A percentile compares a stretch with the other conserved stretches of the same genome.
Evolutionary conservation across 805 yeast species (phyloP).

Genomic region (Lipomyces yamanashiensis): DNA sequence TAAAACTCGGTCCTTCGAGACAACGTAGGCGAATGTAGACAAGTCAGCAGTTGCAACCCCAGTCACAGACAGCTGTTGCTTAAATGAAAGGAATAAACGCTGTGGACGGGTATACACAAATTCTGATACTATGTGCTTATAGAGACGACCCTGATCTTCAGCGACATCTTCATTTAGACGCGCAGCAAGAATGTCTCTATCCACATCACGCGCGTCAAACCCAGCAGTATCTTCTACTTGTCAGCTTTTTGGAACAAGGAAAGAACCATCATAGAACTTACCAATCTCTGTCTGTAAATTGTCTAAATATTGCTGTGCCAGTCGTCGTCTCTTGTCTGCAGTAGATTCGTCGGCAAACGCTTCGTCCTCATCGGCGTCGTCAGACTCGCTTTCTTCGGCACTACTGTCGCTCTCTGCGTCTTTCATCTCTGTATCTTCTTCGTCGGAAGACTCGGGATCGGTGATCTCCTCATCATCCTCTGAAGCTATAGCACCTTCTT

Average conservation of each 20-base stretch:
- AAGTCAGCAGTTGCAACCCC: slow-evolving; percentile 42
- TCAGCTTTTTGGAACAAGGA: neutral
- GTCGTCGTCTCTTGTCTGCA: slow-evolving; percentile 90
- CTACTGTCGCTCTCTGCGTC: slow-evolving; percentile 39
- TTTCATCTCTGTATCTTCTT: slow-evolving; percentile 14
- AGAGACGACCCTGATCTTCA: slow-evolving; percentile 82
- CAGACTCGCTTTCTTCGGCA: slow-evolving; percentile 34
- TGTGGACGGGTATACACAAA: slow-evolving; percentile 20
- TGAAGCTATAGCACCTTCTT: slow-evolving; percentile 6
- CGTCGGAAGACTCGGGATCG: slow-evolving; percentile 30
- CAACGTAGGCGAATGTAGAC: slow-evolving; percentile 72
- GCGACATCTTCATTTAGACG: slow-evolving; percentile 88
- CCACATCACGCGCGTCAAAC: slow-evolving; percentile 90
- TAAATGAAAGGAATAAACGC: slow-evolving; percentile 22
- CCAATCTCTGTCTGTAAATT: slow-evolving; percentile 64
- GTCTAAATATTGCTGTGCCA: slow-evolving; percentile 90
- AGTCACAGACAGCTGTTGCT: slow-evolving; percentile 20
- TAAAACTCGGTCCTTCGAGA: slow-evolving; percentile 78
- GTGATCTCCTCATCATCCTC: slow-evolving; percentile 39
- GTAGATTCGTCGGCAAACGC: slow-evolving; percentile 62
- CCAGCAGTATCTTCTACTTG: slow-evolving; percentile 49
- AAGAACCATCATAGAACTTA: neutral
- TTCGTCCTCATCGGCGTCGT: slow-evolving; percentile 47
- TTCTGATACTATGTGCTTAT: slow-evolving; percentile 50
- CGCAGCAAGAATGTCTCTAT: slow-evolving; percentile 78